Base-by-base conservation (phyloP, 1,284 basidiomycete genomes). In the Schizophyllum amplum region DNA sequence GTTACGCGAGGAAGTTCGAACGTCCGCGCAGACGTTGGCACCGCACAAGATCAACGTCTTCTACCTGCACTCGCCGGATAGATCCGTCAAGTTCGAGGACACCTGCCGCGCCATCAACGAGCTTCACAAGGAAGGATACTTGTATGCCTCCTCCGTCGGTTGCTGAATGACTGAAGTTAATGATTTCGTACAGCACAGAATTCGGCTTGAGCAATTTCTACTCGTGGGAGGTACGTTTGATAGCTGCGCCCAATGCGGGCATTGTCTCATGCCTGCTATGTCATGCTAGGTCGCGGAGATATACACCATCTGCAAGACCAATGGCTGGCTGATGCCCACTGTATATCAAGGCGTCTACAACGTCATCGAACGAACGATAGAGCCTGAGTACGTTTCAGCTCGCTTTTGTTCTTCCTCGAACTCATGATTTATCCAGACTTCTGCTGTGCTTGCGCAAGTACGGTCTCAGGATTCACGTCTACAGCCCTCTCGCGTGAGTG, bases 91-190 rank as follows among this genome's bases (percentile, higher is more conserved):
- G 5, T 63, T 53, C 42, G 49, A 46, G 17, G 59, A 64, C 54
- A 77, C 77, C 0, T 62, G 78, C 23, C 63, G 65, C 26, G 74
- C 71, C 0, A 67, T 74, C 48, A 66, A 80, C 62, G 70, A 73
- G 23, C 65, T 73, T 7, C 63, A 77, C 62, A 66, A 72, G 55
- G 67, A 73, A 47, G 77, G 77, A 20, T 70, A 74, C 55, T 78
- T 79, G 63, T 64, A 20, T 5, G 59, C 55, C n/a, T 26, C 9
- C 22, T 23, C 5, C 7, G 13, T 22, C n/a, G 49, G 5, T 13
- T 33, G 6, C 13, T 13, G n/a, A n/a, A n/a, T n/a, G n/a, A n/a
- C n/a, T n/a, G n/a, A n/a, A 50, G 17, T 42, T 3, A 74, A 74
- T 62, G 72, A 71, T 60, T 66, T 25, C 33, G 49, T 42, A 17